Evolutionary conservation across 805 yeast species (phyloP).

Genomic region (Brettanomyces nanus): DNA sequence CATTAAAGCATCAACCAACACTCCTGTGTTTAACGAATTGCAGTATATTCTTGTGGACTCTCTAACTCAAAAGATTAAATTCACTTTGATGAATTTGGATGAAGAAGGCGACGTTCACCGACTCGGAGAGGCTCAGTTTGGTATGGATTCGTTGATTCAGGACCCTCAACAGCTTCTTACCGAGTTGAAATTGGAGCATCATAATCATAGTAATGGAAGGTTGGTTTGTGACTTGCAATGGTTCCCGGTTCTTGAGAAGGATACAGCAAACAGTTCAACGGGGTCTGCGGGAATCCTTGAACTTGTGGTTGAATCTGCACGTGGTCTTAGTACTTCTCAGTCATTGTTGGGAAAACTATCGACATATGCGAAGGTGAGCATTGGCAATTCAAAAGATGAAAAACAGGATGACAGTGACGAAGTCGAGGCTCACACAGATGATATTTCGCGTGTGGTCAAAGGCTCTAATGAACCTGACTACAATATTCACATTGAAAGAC

Average conservation of each 20-base stretch:
- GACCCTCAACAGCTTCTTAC: slow-evolving; percentile 35
- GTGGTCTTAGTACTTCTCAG: slow-evolving; percentile 42
- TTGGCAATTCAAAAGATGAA: not conserved
- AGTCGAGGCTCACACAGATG: slow-evolving; percentile 26
- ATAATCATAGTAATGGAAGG: slow-evolving; percentile 51
- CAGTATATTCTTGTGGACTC: slow-evolving; percentile 49
- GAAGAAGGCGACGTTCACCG: slow-evolving; percentile 48
- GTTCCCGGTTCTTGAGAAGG: slow-evolving; percentile 39
- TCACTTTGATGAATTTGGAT: slow-evolving; percentile 45
- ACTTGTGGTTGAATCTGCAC: slow-evolving; percentile 52
- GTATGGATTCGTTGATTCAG: slow-evolving; percentile 54
- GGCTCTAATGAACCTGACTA: slow-evolving; percentile 68
- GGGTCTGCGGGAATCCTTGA: slow-evolving; percentile 59
- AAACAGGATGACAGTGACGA: slow-evolving; percentile 45
- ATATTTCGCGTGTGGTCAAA: slow-evolving; percentile 52
- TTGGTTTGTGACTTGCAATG: slow-evolving; percentile 49
- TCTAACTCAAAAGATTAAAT: slow-evolving; percentile 47
- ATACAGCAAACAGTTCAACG: slow-evolving; percentile 39
- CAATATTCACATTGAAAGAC: slow-evolving; percentile 53
- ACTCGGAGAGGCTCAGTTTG: slow-evolving; percentile 43
- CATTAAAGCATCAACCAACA: slow-evolving; percentile 44
- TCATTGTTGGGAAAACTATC: slow-evolving; percentile 47
- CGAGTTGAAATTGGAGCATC: slow-evolving; percentile 35
- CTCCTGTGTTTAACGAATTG: slow-evolving; percentile 63
- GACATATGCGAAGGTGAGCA: slow-evolving; percentile 58